A percentile compares a stretch with the other conserved stretches of the same genome.
These are phyloP conservation scores for Hanseniaspora nectarophila DNA, from an alignment of 805 yeast genomes.

Conservation along the genomic window DNA sequence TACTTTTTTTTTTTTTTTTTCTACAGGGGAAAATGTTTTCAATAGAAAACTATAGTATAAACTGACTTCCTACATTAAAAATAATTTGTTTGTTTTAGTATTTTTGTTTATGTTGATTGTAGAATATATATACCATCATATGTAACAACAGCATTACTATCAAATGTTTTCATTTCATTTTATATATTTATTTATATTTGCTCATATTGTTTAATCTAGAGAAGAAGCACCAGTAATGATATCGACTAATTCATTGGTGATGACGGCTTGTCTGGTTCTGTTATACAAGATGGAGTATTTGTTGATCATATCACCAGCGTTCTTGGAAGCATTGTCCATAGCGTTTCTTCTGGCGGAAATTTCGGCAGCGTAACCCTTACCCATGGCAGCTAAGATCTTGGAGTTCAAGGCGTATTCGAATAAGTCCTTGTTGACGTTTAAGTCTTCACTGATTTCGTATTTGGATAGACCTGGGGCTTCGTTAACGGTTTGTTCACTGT, in stretches of 20 bases:
- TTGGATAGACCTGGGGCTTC: slow-evolving; percentile 74
- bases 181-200: no score
- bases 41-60: no score
- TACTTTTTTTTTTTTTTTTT: no score
- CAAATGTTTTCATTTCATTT: background rate
- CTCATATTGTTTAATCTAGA: slow-evolving; percentile 62
- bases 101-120: background rate
- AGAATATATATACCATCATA: background rate
- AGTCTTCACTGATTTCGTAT: slow-evolving; percentile 66
- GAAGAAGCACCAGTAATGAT: slow-evolving; percentile 99
- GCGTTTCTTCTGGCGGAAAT: slow-evolving; percentile 98
- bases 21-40: no score
- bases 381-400: slow-evolving; percentile 79
- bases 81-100: no score
- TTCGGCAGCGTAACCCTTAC: slow-evolving; percentile 98
- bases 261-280: slow-evolving; percentile 99
- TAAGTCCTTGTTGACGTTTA: slow-evolving; percentile 55
- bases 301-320: slow-evolving; percentile 97
- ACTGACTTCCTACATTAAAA: no score
- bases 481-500: slow-evolving; percentile 58
- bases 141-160: background rate
- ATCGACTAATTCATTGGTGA: slow-evolving; percentile 98
- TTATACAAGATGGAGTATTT: slow-evolving; percentile 93
- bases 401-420: slow-evolving; percentile 84
- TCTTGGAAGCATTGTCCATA: slow-evolving; percentile 99